phyloP scores from a whole-genome alignment of 257 asterid genomes.

The Capsicum rhomboideum region DNA sequence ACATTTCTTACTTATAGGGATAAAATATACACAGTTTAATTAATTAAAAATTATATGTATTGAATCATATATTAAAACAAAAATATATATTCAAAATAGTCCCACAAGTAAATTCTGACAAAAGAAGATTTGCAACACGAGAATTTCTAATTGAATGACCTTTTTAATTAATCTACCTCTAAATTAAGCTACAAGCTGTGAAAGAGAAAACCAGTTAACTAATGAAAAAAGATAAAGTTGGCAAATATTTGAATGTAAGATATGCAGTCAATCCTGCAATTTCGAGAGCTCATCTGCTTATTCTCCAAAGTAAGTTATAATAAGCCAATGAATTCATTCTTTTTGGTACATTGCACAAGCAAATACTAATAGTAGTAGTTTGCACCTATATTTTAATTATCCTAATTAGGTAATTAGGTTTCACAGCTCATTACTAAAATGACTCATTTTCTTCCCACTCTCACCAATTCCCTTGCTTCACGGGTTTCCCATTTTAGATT shows the following conservation, averaged over 20 bases:
- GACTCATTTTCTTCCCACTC: background rate
- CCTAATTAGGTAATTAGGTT: background rate
- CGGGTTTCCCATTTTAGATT: background rate
- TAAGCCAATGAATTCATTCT: background rate
- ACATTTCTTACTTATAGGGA: background rate
- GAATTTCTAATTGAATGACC: too few relatives aligned
- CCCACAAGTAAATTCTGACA: too few relatives aligned
- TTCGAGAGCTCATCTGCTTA: background rate
- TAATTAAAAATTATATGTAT: background rate
- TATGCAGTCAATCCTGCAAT: background rate
- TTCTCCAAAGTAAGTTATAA: background rate
- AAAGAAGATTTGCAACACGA: too few relatives aligned
- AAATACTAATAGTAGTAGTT: background rate
- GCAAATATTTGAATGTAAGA: background rate
- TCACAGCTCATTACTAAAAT: background rate
- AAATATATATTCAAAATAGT: background rate
- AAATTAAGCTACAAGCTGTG: too few relatives aligned
- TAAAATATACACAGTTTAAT: background rate
- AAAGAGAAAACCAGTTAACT: too few relatives aligned
- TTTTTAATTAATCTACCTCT: too few relatives aligned
- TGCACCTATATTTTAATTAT: background rate
- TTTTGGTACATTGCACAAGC: background rate
- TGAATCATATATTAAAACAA: background rate
- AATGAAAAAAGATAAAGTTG: background rate
- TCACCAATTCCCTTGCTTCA: conserved; percentile 4